Evolutionary conservation across 805 yeast species (phyloP).

Genomic region (Grigorovia transvaalensis): DNA sequence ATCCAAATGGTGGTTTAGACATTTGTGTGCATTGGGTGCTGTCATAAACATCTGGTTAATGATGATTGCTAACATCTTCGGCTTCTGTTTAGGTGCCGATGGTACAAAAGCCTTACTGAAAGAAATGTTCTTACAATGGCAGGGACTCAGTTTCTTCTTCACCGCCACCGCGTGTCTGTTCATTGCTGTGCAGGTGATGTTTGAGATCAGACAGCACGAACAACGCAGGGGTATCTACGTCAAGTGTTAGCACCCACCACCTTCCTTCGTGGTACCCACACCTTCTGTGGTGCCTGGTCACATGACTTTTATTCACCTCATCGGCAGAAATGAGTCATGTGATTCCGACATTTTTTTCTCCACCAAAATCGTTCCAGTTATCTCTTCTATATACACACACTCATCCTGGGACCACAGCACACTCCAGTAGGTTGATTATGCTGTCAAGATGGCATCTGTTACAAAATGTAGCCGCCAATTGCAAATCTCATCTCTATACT

Average conservation of each 20-base stretch:
- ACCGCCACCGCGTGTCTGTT: conserved; percentile 57
- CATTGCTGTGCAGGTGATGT: conserved; percentile 87
- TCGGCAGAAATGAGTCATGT: too few species aligned
- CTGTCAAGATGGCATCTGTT: not conserved
- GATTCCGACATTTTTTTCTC: too few species aligned
- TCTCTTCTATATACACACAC: too few species aligned
- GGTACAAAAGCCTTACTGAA: conserved; percentile 59
- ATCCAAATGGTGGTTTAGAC: conserved; percentile 60
- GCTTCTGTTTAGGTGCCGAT: conserved; percentile 86
- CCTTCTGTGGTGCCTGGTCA: too few species aligned
- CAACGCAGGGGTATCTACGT: conserved; percentile 73
- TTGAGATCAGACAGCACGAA: conserved; percentile 81
- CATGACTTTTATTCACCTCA: too few species aligned
- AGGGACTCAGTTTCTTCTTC: conserved; percentile 55
- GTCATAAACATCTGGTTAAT: conserved; percentile 90
- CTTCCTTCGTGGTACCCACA: too few species aligned
- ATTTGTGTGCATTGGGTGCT: conserved; percentile 77
- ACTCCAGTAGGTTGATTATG: not conserved
- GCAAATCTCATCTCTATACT: not conserved
- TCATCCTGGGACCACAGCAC: too few species aligned
- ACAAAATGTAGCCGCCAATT: not conserved
- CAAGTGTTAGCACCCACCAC: conserved; percentile 39
- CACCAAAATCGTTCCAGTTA: too few species aligned
- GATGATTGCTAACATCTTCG: conserved; percentile 94
- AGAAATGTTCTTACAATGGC: conserved; percentile 61